Evolutionary conservation across 352 stramenopile genomes (phyloP), one percentile per base, ranked within the genome.

Genomic region (Chrysophaeum taylorii): DNA sequence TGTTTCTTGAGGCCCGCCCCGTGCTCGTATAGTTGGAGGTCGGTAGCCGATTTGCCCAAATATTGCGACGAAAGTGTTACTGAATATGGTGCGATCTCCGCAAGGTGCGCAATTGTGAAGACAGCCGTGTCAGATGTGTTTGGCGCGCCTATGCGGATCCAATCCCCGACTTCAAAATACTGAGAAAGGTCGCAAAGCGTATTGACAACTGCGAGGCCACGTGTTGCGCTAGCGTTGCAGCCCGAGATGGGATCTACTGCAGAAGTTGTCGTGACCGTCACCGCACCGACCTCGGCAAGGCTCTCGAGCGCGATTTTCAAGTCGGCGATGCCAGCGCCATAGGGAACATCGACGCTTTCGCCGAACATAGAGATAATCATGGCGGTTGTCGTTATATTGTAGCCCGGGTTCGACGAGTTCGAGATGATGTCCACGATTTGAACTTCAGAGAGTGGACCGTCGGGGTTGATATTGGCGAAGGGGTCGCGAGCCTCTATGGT

Each of bases 401-500:
- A 1, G 54, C 54, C 0, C n/a, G n/a, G n/a, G 64, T 70, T 53
- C 74, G 77, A 29, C 36, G 64, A 18, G 81, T 74, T 60, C 76
- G 71, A 27, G 72, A 75, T 50, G 67, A 89, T 85, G 48, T 73
- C n/a, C 69, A 79, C 0, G 31, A 97, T 90, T 74, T 97, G 92
- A 9, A 94, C 68, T 75, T 98, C 93, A 29, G 81, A 69, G 2
- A 85, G 62, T 0, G 91, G 90, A 0, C 87, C 91, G 62, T 93
- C 79, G 4, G 71, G 64, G 23, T 97, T 81, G 38, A 90, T 71
- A 76, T 98, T 98, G 33, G 81, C 85, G 70, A 94, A 89, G 0
- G 82, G 69, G 70, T 98, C 92, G 4, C 89, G 81, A 23, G 89
- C 85, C 75, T 97, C 89, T 71, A 98, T 95, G 27, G 89, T 78